Percentiles rank a stretch among this genome's conserved stretches.
Conservation (phyloP, 257 asterid genomes). For the Petrea volubilis region DNA sequence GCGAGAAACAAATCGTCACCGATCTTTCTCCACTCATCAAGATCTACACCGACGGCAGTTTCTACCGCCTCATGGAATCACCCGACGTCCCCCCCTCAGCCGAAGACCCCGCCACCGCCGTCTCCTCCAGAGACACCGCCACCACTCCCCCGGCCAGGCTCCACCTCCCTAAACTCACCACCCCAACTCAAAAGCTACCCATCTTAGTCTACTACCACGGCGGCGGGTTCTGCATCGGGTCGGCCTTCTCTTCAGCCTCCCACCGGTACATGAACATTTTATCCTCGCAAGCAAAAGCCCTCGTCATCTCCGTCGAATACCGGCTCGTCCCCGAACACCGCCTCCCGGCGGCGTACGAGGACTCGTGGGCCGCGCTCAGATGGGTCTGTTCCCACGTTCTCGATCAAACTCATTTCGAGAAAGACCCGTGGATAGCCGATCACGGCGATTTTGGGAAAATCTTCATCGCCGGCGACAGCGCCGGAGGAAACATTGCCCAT, state of each 20-base stretch:
- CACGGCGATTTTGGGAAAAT: slow-evolving; percentile 35
- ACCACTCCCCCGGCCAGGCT: slow-evolving; percentile 24
- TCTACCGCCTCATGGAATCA: slow-evolving; percentile 15
- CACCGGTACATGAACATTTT: slow-evolving; percentile 21
- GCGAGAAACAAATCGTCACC: slow-evolving; percentile 8
- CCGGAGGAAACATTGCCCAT: slow-evolving; percentile 36
- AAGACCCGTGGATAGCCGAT: slow-evolving; percentile 29
- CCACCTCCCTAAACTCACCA: slow-evolving; percentile 23
- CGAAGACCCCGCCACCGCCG: slow-evolving; percentile 15
- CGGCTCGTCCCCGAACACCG: slow-evolving; percentile 53
- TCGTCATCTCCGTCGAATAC: slow-evolving; percentile 37
- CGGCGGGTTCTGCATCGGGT: slow-evolving; percentile 31
- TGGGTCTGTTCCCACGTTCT: slow-evolving; percentile 27
- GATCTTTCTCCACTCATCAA: slow-evolving; percentile 29
- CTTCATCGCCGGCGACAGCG: slow-evolving; percentile 40
- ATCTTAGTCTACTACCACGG: slow-evolving; percentile 36
- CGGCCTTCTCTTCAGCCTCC: slow-evolving; percentile 15
- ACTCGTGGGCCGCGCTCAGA: slow-evolving; percentile 40
- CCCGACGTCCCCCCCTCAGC: slow-evolving; percentile 26
- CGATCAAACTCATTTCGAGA: background rate
- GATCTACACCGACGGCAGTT: slow-evolving; percentile 21
- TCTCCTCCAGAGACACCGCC: slow-evolving; percentile 29
- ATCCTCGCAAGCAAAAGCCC: slow-evolving; percentile 13
- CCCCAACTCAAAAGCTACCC: slow-evolving; percentile 20
- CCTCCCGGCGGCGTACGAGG: slow-evolving; percentile 44